A percentile compares a stretch with the other conserved stretches of the same genome.
These are phyloP conservation scores for Posidonia oceanica DNA, from an alignment of 116 monocot species.

Conservation along the genomic window DNA sequence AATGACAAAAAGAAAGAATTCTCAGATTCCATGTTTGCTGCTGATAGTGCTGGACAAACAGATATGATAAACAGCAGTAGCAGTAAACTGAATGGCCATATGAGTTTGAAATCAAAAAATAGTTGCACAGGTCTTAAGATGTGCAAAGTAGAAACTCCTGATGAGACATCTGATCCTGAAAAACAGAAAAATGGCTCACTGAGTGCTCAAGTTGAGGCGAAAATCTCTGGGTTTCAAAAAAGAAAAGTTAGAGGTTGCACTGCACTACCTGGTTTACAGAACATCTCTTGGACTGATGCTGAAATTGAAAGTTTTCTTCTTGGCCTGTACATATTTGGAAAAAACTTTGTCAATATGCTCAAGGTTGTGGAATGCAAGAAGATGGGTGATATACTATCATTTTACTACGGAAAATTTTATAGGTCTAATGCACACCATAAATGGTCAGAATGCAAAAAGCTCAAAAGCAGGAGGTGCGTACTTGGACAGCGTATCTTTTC, in stretches of 20 bases:
- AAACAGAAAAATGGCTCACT: no score
- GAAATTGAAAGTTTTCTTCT: constrained; percentile 62
- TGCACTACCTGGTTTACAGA: constrained; percentile 38
- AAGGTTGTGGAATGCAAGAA: constrained; percentile 38
- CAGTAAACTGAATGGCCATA: no score
- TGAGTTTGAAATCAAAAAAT: no score
- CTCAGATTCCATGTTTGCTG: background rate
- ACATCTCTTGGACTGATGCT: constrained; percentile 37
- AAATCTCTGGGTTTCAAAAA: no score
- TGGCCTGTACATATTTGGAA: constrained; percentile 90
- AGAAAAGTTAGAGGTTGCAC: constrained; percentile 5
- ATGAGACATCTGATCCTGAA: no score
- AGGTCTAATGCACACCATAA: constrained; percentile 50
- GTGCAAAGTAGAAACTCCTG: no score
- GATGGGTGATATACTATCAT: constrained; percentile 66
- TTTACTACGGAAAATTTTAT: constrained; percentile 87
- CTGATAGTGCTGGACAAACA: constrained; percentile 2
- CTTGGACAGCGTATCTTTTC: constrained; percentile 74
- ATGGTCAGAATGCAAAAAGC: constrained; percentile 79
- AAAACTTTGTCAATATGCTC: constrained; percentile 54
- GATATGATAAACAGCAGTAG: background rate
- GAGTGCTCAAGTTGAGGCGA: no score
- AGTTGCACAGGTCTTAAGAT: no score
- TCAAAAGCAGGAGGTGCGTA: constrained; percentile 50
- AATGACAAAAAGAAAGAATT: constrained; percentile 14